Evolutionary conservation across 2,329 filamentous ascomycete species (phyloP).

Genomic region (Biscogniauxia marginata): DNA sequence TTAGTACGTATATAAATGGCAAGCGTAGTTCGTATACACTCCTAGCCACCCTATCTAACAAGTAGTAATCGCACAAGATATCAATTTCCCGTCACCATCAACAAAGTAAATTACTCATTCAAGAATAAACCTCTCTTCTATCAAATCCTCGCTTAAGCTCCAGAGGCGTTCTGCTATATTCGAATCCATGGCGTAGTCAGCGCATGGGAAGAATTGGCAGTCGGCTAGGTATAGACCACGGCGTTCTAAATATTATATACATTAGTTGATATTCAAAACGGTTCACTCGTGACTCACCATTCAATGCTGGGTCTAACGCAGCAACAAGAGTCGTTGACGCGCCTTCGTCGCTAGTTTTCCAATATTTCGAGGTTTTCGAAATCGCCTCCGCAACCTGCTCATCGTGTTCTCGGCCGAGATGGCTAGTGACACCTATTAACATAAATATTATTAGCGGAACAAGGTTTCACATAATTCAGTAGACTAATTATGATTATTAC

Average conservation of each 20-base stretch:
- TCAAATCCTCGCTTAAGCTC: conserved; percentile 41
- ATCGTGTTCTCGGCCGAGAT: conserved; percentile 37
- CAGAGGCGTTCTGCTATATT: conserved; percentile 38
- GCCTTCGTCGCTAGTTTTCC: conserved; percentile 35
- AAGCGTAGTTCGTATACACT: too few relatives aligned
- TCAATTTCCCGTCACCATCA: too few relatives aligned
- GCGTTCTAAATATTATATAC: conserved; percentile 20
- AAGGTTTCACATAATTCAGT: not conserved
- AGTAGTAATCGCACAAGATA: too few relatives aligned
- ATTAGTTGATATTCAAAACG: not conserved
- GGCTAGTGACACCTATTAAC: conserved; percentile 33
- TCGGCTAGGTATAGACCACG: conserved; percentile 38
- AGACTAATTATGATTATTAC: conserved; percentile 21
- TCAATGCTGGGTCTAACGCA: conserved; percentile 34
- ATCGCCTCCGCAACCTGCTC: conserved; percentile 30
- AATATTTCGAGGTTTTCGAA: conserved; percentile 26
- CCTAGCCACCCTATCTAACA: too few relatives aligned
- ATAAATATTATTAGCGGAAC: not conserved
- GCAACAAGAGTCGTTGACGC: conserved; percentile 36
- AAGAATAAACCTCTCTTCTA: conserved; percentile 35
- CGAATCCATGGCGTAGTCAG: conserved; percentile 28
- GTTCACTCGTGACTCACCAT: conserved; percentile 19
- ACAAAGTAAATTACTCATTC: conserved; percentile 8
- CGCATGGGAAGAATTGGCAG: conserved; percentile 35
- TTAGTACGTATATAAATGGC: too few relatives aligned